These are phyloP conservation scores for Xerocomellus dryophilus DNA, from an alignment of 768 basidiomycete species.

Conservation along the genomic window DNA sequence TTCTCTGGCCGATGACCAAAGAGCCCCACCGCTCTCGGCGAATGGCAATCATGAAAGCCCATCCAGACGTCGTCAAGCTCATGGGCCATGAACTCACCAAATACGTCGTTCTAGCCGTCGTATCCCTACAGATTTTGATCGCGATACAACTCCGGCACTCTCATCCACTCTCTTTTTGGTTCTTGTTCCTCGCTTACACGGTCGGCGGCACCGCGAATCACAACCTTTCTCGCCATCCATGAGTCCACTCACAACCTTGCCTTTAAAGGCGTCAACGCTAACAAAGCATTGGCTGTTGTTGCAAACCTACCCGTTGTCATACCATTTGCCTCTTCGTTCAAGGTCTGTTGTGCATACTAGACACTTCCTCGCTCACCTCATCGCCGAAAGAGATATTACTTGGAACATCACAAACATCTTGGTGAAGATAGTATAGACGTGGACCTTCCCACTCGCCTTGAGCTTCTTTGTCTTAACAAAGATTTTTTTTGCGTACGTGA, in stretches of 20 bases:
- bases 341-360: conserved; percentile 44
- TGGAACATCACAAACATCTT: conserved; percentile 94
- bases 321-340: conserved; percentile 96
- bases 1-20: conserved; percentile 96
- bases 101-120: conserved; percentile 79
- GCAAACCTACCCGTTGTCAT: conserved; percentile 93
- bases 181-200: conserved; percentile 74
- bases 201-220: conserved; percentile 96
- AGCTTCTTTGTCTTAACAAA: conserved; percentile 90
- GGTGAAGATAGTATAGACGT: conserved; percentile 97
- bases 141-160: conserved; percentile 68
- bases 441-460: conserved; percentile 85
- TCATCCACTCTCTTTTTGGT: conserved; percentile 64
- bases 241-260: conserved; percentile 98
- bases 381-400: conserved; percentile 70
- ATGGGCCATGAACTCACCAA: conserved; percentile 98
- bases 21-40: conserved; percentile 91
- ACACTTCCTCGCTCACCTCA: conserved; percentile 1
- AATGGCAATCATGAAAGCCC: conserved; percentile 87
- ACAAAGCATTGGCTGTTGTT: conserved; percentile 85
- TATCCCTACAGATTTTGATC: conserved; percentile 65
- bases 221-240: conserved; percentile 96
- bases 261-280: conserved; percentile 75
- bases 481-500: conserved; percentile 88
- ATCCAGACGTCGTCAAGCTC: conserved; percentile 92